Evolutionary conservation across 2,329 filamentous ascomycete species (phyloP).

Genomic region (Sphaerulina vaccinii): DNA sequence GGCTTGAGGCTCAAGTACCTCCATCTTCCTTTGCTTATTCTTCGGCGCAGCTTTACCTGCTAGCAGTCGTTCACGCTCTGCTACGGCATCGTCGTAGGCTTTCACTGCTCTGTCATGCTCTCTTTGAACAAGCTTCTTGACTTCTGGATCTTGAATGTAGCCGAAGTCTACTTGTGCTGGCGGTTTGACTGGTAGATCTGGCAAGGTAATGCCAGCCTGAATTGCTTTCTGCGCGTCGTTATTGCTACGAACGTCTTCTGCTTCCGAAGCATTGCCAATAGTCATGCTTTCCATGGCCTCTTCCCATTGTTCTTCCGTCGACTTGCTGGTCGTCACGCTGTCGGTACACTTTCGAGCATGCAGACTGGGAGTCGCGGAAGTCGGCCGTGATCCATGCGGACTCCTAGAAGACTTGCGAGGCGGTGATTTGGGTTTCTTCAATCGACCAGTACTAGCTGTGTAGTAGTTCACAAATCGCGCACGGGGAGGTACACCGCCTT

Average conservation of each 20-base stretch:
- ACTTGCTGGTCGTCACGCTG: background rate
- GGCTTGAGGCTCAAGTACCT: constrained; percentile 10
- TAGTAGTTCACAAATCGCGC: constrained; percentile 89
- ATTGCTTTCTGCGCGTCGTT: background rate
- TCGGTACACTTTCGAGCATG: background rate
- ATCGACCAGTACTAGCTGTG: constrained; percentile 74
- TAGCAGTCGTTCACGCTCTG: constrained; percentile 52
- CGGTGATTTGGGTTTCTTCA: constrained; percentile 53
- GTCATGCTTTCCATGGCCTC: constrained; percentile 1
- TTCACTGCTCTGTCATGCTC: constrained; percentile 64
- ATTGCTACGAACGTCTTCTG: background rate
- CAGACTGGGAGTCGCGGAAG: background rate
- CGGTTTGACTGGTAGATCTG: constrained; percentile 50
- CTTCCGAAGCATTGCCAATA: background rate
- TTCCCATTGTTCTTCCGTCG: background rate
- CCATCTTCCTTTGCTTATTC: constrained; percentile 27
- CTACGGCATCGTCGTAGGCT: constrained; percentile 64
- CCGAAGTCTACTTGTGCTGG: constrained; percentile 54
- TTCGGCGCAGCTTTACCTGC: background rate
- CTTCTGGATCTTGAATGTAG: constrained; percentile 61
- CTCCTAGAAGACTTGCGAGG: constrained; percentile 31
- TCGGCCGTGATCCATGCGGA: constrained; percentile 12
- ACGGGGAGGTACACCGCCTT: constrained; percentile 43
- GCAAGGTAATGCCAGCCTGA: background rate
- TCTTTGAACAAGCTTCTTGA: constrained; percentile 67